Evolutionary conservation across 2,329 filamentous ascomycete species (phyloP).

Genomic region (Cladophialophora exuberans): DNA sequence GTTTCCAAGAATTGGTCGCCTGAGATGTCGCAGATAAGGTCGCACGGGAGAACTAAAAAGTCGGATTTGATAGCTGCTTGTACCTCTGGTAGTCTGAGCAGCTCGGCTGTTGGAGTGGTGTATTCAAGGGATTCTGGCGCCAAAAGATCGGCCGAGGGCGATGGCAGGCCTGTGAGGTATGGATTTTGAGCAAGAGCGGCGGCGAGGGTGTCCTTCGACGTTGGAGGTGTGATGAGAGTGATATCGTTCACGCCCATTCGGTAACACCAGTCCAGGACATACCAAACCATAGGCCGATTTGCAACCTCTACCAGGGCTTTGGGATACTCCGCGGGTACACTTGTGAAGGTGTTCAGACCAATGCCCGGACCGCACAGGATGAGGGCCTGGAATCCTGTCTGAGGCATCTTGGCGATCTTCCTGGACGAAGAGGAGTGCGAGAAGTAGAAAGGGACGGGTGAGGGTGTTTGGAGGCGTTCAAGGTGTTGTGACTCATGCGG

Average conservation of each 20-base stretch:
- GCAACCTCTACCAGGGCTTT: conserved; percentile 54
- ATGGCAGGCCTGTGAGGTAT: conserved; percentile 53
- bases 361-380: conserved; percentile 54
- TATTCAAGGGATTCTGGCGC: conserved; percentile 76
- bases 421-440: neutral
- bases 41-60: conserved; percentile 89
- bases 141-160: conserved; percentile 66
- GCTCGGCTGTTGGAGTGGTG: conserved; percentile 85
- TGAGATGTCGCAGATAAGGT: conserved; percentile 86
- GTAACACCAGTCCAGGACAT: conserved; percentile 53
- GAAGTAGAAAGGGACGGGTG: neutral
- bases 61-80: conserved; percentile 77
- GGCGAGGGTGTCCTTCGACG: conserved; percentile 47
- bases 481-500: conserved; percentile 24
- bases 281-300: conserved; percentile 56
- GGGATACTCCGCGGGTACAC: conserved; percentile 52
- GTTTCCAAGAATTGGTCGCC: conserved; percentile 82
- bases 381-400: conserved; percentile 51
- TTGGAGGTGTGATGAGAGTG: conserved; percentile 52
- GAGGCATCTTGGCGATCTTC: conserved; percentile 33
- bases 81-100: conserved; percentile 82
- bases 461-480: conserved; percentile 6
- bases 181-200: conserved; percentile 54
- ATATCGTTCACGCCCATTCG: conserved; percentile 53
- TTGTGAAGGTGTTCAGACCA: conserved; percentile 55